Percentiles rank a stretch among this genome's conserved stretches.
Evolutionary conservation across 1,284 basidiomycete species (phyloP).

Genomic region (Psilocybe mexicana): DNA sequence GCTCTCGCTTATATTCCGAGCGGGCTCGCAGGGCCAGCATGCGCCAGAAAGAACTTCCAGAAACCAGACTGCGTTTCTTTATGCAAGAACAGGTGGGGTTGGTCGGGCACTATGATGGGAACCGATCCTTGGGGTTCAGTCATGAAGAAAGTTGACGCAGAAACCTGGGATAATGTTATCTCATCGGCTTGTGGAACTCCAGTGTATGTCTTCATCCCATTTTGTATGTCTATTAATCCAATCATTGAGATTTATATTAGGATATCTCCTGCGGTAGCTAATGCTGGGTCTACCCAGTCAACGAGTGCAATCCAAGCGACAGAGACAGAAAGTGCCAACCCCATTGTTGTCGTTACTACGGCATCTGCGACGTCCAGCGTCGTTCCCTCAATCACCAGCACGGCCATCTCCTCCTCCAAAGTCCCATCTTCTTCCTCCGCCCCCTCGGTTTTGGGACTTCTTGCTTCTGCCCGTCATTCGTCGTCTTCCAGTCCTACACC

Average conservation of each 20-base stretch:
- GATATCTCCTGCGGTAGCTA: constrained; percentile 11
- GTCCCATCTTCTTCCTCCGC: constrained; percentile 10
- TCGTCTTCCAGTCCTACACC: constrained; percentile 2
- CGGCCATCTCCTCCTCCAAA: constrained; percentile 11
- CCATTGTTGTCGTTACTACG: constrained; percentile 5
- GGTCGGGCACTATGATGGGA: constrained; percentile 50
- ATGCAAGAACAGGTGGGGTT: constrained; percentile 53
- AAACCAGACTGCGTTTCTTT: constrained; percentile 39
- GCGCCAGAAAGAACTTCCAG: constrained; percentile 41
- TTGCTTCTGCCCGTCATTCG: constrained; percentile 18
- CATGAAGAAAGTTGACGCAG: constrained; percentile 33
- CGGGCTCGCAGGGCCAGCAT: constrained; percentile 51
- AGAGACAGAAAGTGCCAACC: constrained; percentile 23
- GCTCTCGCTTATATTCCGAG: constrained; percentile 38
- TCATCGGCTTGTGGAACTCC: constrained; percentile 38
- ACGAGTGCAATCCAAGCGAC: constrained; percentile 18
- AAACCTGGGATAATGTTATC: constrained; percentile 31
- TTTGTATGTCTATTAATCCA: background rate
- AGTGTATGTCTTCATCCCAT: constrained; percentile 18
- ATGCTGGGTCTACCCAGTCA: constrained; percentile 2
- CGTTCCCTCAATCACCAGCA: constrained; percentile 10
- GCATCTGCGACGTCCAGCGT: constrained; percentile 4
- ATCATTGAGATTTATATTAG: constrained; percentile 11
- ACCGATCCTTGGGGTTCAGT: constrained; percentile 57
- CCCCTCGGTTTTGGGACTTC: constrained; percentile 11